These are phyloP conservation scores for Peronospora destructor DNA, from an alignment of 352 stramenopile species.

Conservation along the genomic window DNA sequence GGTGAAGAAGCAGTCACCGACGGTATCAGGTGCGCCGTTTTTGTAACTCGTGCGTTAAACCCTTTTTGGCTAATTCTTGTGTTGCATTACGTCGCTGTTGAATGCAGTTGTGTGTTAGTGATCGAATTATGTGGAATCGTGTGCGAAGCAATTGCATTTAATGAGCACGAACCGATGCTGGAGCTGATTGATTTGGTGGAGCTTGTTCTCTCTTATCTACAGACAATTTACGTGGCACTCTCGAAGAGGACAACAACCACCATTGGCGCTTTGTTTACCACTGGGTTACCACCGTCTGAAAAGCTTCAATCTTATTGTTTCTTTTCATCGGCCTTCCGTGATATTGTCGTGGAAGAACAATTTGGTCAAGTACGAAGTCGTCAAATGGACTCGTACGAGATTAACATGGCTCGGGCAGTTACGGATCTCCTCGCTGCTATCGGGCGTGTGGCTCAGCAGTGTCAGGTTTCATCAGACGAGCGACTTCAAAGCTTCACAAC, in stretches of 20 bases:
- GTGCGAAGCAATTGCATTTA: slow-evolving; percentile 33
- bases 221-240: slow-evolving; percentile 25
- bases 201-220: slow-evolving; percentile 32
- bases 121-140: slow-evolving; percentile 61
- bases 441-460: slow-evolving; percentile 37
- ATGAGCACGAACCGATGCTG: slow-evolving; percentile 18
- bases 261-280: slow-evolving; percentile 15
- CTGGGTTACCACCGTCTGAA: neutral
- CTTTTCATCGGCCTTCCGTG: slow-evolving; percentile 16
- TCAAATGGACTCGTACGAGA: slow-evolving; percentile 40
- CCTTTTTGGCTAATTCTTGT: slow-evolving; percentile 3
- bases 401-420: slow-evolving; percentile 34
- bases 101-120: slow-evolving; percentile 50
- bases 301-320: slow-evolving; percentile 20
- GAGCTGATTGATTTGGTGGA: slow-evolving; percentile 26
- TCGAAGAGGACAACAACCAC: slow-evolving; percentile 15
- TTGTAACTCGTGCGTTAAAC: neutral
- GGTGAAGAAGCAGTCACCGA: slow-evolving; percentile 22
- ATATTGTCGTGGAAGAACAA: slow-evolving; percentile 16
- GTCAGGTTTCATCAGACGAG: slow-evolving; percentile 26
- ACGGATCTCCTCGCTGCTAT: slow-evolving; percentile 51
- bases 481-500: slow-evolving; percentile 17
- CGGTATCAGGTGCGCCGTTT: slow-evolving; percentile 19
- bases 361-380: neutral
- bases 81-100: neutral